A percentile compares a stretch with the other conserved stretches of the same genome.
Evolutionary conservation across 75 land plant genomes (phyloP).

Genomic region (Picea sitchensis): DNA sequence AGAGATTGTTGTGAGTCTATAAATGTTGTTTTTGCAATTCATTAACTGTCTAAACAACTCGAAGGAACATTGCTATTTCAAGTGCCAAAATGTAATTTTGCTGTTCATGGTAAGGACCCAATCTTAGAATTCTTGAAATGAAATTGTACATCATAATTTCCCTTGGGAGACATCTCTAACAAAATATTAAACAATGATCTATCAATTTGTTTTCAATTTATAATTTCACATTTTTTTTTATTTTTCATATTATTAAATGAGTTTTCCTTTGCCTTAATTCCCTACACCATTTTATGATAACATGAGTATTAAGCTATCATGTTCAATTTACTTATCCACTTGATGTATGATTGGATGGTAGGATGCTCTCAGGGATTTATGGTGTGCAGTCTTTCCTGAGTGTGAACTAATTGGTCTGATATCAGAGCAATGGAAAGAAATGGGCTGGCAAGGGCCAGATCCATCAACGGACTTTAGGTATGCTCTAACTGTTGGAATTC

Average conservation of each 20-base stretch:
- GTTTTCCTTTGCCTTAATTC: neutral
- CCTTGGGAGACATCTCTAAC: neutral
- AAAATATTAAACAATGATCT: neutral
- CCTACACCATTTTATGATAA: neutral
- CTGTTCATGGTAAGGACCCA: neutral
- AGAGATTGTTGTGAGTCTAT: neutral
- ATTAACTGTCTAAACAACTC: neutral
- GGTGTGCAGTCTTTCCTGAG: slow-evolving; percentile 78
- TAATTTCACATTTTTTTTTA: neutral
- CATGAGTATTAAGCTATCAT: neutral
- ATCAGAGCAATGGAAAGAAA: slow-evolving; percentile 96
- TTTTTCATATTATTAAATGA: neutral
- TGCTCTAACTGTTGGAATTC: neutral
- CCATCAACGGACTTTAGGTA: slow-evolving; percentile 99
- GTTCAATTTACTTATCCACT: neutral
- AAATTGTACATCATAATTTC: neutral
- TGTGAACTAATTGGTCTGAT: slow-evolving; percentile 58
- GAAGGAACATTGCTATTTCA: neutral
- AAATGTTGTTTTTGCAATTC: neutral
- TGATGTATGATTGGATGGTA: slow-evolving; percentile 19
- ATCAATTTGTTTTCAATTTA: neutral
- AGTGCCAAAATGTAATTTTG: neutral
- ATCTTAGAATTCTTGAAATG: neutral
- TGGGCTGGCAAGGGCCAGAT: slow-evolving; percentile 99
- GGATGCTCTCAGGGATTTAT: slow-evolving; percentile 79